phyloP scores from a whole-genome alignment of 179 eudicot genomes.

The Beta macrorhiza region DNA sequence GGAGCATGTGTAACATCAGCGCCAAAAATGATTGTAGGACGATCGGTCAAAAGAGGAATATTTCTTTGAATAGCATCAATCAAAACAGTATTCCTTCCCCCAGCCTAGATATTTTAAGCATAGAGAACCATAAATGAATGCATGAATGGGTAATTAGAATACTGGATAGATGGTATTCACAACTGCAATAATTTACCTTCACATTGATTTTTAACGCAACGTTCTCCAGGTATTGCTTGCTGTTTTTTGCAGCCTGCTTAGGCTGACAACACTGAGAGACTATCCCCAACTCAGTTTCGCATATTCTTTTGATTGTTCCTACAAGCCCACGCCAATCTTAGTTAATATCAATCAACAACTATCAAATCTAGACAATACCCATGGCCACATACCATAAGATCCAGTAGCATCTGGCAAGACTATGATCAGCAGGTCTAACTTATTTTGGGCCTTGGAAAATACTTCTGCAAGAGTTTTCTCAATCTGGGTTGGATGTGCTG shows the following conservation, averaged over 20 bases:
- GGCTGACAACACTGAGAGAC: slow-evolving; percentile 84
- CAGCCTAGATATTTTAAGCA: slow-evolving; percentile 39
- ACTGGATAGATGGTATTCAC: background rate
- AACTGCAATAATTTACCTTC: slow-evolving; percentile 50
- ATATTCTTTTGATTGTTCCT: slow-evolving; percentile 72
- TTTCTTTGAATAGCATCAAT: slow-evolving; percentile 24
- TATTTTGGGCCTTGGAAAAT: slow-evolving; percentile 25
- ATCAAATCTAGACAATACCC: background rate
- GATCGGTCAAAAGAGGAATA: slow-evolving; percentile 45
- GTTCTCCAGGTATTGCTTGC: slow-evolving; percentile 75
- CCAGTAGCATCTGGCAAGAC: slow-evolving; percentile 64
- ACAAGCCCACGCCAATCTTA: background rate
- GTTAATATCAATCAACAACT: slow-evolving; percentile 7
- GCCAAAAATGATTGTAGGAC: slow-evolving; percentile 70
- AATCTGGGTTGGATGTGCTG: slow-evolving; percentile 35
- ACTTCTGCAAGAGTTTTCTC: slow-evolving; percentile 48
- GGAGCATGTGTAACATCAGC: slow-evolving; percentile 92
- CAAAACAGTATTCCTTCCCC: slow-evolving; percentile 61
- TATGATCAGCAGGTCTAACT: slow-evolving; percentile 59
- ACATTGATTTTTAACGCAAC: slow-evolving; percentile 79
- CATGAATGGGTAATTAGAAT: background rate
- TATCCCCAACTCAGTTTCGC: slow-evolving; percentile 83
- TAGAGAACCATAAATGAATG: background rate
- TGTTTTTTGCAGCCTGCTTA: slow-evolving; percentile 26
- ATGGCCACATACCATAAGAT: slow-evolving; percentile 53